Base-by-base conservation (phyloP, 108 stramenopile genomes). In the Bacterosira constricta region DNA sequence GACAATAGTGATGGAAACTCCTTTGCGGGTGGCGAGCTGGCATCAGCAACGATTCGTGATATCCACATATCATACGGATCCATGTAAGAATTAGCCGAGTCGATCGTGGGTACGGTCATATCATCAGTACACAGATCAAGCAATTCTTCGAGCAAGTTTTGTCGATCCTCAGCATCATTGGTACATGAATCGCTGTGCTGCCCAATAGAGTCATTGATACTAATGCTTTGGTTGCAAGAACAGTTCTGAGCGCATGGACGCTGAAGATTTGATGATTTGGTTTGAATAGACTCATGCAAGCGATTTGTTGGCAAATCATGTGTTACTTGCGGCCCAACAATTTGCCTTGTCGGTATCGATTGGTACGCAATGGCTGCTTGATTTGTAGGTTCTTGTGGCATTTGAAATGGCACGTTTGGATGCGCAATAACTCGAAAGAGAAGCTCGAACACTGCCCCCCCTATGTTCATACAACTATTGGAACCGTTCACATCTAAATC, bases 61-160 rank as follows among this genome's bases (percentile, higher is more conserved):
- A 79, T 63, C 78, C 71, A 79, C 29, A 42, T 17, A 2, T 77
- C 76, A 54, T 61, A 66, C 1, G 69, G 76, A 70, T 77, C 76
- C 12, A 64, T 10, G 32, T 37, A 52, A 15, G 63, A 45, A 10
- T 46, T 26, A 12, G 59, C 41, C 0, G 72, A 54, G 23, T 66
- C 69, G 17, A 71, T 39, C 3, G 69, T 70, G 15, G 77, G 77
- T 15, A 78, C 58, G 13, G 78, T 79, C 78, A 79, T 59, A 36
- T 79, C 78, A 56, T 79, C 78, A 9, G 46, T 37, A 38, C 78
- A 79, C 34, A 79, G 65, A 49, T 79, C 70, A 18, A 79, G 51
- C 60, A 79, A 42, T 45, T 79, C 78, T n/a, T 67, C 75, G 9
- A 75, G 49, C 25, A 75, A 52, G 32, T 42, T 44, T 2, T 67